phyloP scores from a whole-genome alignment of 2,329 filamentous ascomycete species.

The Chalaropsis thielavioides region DNA sequence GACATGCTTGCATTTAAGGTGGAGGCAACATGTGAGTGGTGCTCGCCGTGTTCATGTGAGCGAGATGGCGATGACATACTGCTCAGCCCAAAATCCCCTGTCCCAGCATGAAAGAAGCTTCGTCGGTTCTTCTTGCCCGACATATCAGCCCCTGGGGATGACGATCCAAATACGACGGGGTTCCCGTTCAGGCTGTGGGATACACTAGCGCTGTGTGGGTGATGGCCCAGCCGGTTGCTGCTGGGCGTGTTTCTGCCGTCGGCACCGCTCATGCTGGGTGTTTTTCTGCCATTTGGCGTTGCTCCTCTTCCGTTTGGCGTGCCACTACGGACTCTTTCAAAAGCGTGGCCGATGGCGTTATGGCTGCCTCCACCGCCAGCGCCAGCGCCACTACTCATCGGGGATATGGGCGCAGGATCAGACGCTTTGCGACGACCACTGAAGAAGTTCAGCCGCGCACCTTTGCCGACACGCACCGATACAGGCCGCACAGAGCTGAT shows the following conservation, averaged over 20 bases:
- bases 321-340: constrained; percentile 13
- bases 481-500: constrained; percentile 15
- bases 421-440: constrained; percentile 35
- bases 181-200: constrained; percentile 16
- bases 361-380: neutral
- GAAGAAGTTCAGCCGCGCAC: constrained; percentile 43
- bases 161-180: constrained; percentile 11
- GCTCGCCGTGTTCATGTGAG: constrained; percentile 5
- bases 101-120: constrained; percentile 16
- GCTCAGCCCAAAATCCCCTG: constrained; percentile 7
- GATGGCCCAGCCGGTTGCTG: neutral
- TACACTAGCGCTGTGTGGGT: constrained; percentile 12
- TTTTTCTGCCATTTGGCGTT: constrained; percentile 11
- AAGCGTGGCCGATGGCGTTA: constrained; percentile 8
- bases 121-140: constrained; percentile 16
- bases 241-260: neutral
- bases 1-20: neutral
- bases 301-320: constrained; percentile 3
- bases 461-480: constrained; percentile 26
- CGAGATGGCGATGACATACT: neutral
- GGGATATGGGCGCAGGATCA: constrained; percentile 6
- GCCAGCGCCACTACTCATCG: constrained; percentile 8
- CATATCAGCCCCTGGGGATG: neutral
- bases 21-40: neutral
- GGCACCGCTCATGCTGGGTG: neutral